Conservation (phyloP, 768 basidiomycete genomes). For the Lentinula sp. region DNA sequence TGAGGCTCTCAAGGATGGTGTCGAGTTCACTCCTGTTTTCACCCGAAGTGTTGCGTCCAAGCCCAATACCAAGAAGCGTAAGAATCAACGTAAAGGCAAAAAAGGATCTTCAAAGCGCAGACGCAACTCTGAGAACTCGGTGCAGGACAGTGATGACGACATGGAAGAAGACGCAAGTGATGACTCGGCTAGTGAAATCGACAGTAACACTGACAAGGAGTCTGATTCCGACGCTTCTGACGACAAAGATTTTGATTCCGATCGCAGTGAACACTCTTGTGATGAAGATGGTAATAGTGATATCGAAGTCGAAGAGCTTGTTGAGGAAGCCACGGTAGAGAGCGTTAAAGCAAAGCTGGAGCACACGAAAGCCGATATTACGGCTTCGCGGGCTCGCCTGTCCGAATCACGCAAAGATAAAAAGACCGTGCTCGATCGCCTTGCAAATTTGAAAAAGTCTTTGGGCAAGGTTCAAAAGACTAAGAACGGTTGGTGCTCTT, state of each 20-base stretch:
- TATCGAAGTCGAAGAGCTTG: conserved; percentile 22
- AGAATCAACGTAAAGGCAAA: conserved; percentile 34
- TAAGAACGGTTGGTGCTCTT: conserved; percentile 58
- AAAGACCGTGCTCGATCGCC: conserved; percentile 29
- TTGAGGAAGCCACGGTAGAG: conserved; percentile 40
- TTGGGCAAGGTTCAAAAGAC: conserved; percentile 27
- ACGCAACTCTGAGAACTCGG: conserved; percentile 16
- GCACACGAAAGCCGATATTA: conserved; percentile 34
- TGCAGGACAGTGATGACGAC: conserved; percentile 28
- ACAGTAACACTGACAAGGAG: conserved; percentile 14
- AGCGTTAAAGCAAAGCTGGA: conserved; percentile 37
- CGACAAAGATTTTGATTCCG: conserved; percentile 16
- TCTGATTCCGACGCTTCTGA: conserved; percentile 12
- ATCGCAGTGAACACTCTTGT: not conserved
- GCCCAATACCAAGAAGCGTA: conserved; percentile 37
- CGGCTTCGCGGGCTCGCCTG: conserved; percentile 28
- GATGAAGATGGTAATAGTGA: conserved; percentile 4
- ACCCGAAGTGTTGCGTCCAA: conserved; percentile 24
- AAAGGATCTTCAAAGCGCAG: conserved; percentile 39
- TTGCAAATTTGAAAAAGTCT: conserved; percentile 33
- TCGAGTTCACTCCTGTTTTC: conserved; percentile 35
- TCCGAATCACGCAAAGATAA: conserved; percentile 34
- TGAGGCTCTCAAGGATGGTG: conserved; percentile 37
- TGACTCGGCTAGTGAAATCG: conserved; percentile 16
- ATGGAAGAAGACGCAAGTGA: conserved; percentile 21